These are phyloP conservation scores for Zygoascus sp. DNA, from an alignment of 1,139 yeast genomes.

Conservation along the genomic window DNA sequence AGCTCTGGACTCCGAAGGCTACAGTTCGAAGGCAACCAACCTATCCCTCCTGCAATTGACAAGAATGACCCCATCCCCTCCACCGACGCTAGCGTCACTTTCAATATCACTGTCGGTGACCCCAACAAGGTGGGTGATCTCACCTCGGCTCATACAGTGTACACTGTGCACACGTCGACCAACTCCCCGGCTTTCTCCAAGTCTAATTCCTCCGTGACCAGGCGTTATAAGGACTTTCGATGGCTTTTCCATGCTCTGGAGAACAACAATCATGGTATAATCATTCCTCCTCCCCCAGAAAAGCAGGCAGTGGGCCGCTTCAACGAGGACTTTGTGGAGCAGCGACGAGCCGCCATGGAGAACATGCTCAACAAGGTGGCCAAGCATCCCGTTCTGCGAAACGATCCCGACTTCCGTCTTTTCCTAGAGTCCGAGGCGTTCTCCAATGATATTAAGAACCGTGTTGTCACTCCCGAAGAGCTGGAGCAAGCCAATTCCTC, in stretches of 20 bases:
- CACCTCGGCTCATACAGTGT: constrained; percentile 83
- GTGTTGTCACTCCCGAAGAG: constrained; percentile 24
- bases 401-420: constrained; percentile 70
- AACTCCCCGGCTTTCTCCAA: constrained; percentile 39
- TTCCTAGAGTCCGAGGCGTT: constrained; percentile 77
- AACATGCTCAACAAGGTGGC: constrained; percentile 75
- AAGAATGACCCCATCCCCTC: background rate
- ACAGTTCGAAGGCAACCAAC: constrained; percentile 1
- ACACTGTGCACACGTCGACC: constrained; percentile 63
- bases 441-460: constrained; percentile 43
- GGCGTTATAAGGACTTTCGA: constrained; percentile 79
- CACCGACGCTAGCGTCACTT: constrained; percentile 20
- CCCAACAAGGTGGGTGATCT: constrained; percentile 90
- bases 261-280: constrained; percentile 80
- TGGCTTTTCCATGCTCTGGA: constrained; percentile 89
- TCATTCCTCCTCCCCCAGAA: constrained; percentile 96
- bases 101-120: constrained; percentile 77
- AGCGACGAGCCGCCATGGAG: constrained; percentile 80
- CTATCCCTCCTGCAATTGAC: constrained; percentile 1
- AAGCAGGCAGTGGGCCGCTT: constrained; percentile 89
- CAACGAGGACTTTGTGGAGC: constrained; percentile 83
- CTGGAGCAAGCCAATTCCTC: constrained; percentile 23
- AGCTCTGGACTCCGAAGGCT: constrained; percentile 9
- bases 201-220: constrained; percentile 50
- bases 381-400: constrained; percentile 50